Evolutionary conservation across 1,284 basidiomycete genomes (phyloP).

Genomic region (Puccinia horiana): DNA sequence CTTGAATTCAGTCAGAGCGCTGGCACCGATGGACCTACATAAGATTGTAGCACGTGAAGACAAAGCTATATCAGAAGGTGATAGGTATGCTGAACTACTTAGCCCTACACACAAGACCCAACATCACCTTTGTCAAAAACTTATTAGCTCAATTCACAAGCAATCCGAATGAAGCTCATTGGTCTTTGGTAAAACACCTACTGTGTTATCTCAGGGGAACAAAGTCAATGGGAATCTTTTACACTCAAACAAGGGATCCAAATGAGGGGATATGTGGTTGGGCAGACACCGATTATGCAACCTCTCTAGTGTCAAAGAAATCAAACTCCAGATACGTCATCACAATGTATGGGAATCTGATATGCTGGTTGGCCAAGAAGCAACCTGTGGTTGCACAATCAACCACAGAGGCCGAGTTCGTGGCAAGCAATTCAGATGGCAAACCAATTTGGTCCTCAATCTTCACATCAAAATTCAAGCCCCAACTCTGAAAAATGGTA

Average conservation of each 20-base stretch:
- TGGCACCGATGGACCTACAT: neutral
- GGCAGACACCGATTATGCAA: conserved; percentile 14
- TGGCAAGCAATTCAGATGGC: conserved; percentile 17
- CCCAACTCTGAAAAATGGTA: neutral
- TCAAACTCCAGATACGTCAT: conserved; percentile 13
- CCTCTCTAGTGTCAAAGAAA: neutral
- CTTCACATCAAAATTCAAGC: neutral
- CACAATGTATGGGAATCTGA: neutral
- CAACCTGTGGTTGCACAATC: conserved; percentile 17
- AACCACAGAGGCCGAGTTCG: neutral
- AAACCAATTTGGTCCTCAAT: neutral
- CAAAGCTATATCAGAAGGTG: neutral
- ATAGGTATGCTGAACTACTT: conserved; percentile 7
- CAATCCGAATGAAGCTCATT: neutral
- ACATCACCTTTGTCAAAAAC: neutral
- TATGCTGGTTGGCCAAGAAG: conserved; percentile 8
- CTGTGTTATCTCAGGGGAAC: neutral
- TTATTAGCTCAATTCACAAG: neutral
- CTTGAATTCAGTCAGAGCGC: no score
- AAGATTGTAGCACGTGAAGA: neutral
- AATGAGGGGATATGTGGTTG: neutral
- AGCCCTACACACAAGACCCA: conserved; percentile 19
- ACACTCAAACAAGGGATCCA: neutral
- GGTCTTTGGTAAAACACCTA: neutral
- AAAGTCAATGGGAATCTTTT: neutral